Evolutionary conservation across 78 protist species (phyloP), one percentile per base, ranked within the genome.

Genomic region (Dictyostelium brefeldianum): DNA sequence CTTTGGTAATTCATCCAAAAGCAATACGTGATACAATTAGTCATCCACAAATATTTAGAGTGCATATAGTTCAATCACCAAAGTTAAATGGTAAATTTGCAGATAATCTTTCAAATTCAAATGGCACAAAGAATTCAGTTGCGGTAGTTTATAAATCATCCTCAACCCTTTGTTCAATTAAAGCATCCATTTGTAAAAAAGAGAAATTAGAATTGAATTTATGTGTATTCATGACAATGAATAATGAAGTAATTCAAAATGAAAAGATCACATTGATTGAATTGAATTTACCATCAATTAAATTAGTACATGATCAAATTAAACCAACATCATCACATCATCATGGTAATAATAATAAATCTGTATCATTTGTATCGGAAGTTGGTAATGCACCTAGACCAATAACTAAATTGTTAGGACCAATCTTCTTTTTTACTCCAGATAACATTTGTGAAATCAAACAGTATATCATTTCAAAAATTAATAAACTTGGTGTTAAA

Each of bases 341-440:
- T 36, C 43, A 36, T 36, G 43, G 43, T 36, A 36, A 36, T 36
- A 36, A 36, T 36, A 36, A 81, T 27, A 87, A 87, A 65, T 77
- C 84, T 48, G 78, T 36, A 10, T 78, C 93, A 41, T 74, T 87
- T 48, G 43, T 48, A 22, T 74, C 85, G 4, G 93, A 87, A 5
- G 79, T 81, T 46, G 93, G 93, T n/a, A 87, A 87, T 87, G 93
- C 93, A 14, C 93, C 93, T 20, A 74, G 93, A 77, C 79, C 93
- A 22, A 87, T 87, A 18, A 87, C 93, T 0, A 87, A 87, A 46
- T 20, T 87, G 31, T 50, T 87, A 2, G 93, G 93, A 0, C 93
- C 93, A 77, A 36, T 87, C 0, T 87, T 87, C 75, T 87, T 87
- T 70, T 87, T 87, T 36, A 87, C 93, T 7, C 93, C 93, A 31